phyloP scores from a whole-genome alignment of 306 rosid species.

The Adenanthera pavonina region DNA sequence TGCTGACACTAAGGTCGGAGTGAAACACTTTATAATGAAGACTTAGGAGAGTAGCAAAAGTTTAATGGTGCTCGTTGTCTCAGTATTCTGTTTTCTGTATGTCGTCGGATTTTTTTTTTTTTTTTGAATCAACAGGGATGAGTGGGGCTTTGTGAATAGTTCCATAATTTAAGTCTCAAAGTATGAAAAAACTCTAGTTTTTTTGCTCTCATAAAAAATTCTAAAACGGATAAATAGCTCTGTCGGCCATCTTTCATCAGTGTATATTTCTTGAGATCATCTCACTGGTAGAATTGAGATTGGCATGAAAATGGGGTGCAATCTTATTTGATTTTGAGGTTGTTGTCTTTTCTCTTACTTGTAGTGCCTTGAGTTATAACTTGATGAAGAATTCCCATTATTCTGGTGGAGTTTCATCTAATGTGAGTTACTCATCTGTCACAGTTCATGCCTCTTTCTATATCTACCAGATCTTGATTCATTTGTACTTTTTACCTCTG shows the following conservation, averaged over 20 bases:
- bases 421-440: background rate
- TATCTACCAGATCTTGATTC: background rate
- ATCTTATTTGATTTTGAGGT: conserved; percentile 13
- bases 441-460: background rate
- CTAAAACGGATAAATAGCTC: background rate
- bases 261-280: background rate
- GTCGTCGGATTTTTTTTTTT: background rate
- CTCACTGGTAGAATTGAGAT: background rate
- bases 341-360: conserved; percentile 24
- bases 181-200: background rate
- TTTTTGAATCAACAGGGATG: background rate
- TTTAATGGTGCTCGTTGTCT: background rate
- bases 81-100: conserved; percentile 6
- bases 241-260: conserved; percentile 15
- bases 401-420: background rate
- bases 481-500: conserved; percentile 9
- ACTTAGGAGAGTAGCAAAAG: background rate
- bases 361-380: conserved; percentile 9
- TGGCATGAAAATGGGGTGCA: conserved; percentile 22
- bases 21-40: background rate
- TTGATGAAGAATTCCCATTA: background rate
- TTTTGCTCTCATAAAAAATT: background rate
- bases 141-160: background rate
- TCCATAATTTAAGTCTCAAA: background rate
- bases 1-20: background rate